Evolutionary conservation across 2,329 filamentous ascomycete species (phyloP).

Genomic region (Ploettnerulaceae sp.): DNA sequence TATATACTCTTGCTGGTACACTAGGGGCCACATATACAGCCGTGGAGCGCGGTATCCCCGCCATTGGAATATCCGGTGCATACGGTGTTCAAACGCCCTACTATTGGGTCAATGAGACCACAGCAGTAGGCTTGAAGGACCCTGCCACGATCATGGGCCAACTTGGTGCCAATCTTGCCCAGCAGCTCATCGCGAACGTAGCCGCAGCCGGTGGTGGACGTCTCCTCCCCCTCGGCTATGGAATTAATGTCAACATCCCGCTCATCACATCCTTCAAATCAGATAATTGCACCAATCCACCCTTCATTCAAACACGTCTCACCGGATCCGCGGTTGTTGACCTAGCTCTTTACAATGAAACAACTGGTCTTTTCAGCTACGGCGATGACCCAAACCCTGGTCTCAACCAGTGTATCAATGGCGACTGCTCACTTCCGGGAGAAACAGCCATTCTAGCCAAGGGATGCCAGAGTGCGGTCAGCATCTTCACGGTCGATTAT

Average conservation of each 20-base stretch:
- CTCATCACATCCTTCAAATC: constrained; percentile 38
- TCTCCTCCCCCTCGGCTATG: constrained; percentile 45
- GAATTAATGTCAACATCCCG: constrained; percentile 48
- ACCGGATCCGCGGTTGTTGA: constrained; percentile 46
- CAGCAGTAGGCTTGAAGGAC: constrained; percentile 33
- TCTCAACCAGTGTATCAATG: constrained; percentile 47
- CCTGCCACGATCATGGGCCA: constrained; percentile 42
- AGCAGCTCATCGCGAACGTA: constrained; percentile 39
- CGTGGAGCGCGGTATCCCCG: constrained; percentile 45
- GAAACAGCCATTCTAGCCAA: constrained; percentile 45
- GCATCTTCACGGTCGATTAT: constrained; percentile 47
- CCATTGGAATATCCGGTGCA: constrained; percentile 44
- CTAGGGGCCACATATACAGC: constrained; percentile 47
- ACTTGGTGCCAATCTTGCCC: constrained; percentile 41
- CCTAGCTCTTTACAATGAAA: constrained; percentile 41
- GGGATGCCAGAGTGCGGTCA: constrained; percentile 38
- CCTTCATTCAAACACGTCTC: constrained; percentile 44
- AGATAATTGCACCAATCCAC: constrained; percentile 38
- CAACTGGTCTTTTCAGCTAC: constrained; percentile 41
- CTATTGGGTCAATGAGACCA: constrained; percentile 39
- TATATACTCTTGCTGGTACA: constrained; percentile 48
- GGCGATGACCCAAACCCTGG: constrained; percentile 38
- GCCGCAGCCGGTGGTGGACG: constrained; percentile 25
- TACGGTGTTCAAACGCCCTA: constrained; percentile 41
- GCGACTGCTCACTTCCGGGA: constrained; percentile 45